Evolutionary conservation across 225 moss, liverwort and hornwort genomes (phyloP).

Genomic region (Lunularia cruciata): DNA sequence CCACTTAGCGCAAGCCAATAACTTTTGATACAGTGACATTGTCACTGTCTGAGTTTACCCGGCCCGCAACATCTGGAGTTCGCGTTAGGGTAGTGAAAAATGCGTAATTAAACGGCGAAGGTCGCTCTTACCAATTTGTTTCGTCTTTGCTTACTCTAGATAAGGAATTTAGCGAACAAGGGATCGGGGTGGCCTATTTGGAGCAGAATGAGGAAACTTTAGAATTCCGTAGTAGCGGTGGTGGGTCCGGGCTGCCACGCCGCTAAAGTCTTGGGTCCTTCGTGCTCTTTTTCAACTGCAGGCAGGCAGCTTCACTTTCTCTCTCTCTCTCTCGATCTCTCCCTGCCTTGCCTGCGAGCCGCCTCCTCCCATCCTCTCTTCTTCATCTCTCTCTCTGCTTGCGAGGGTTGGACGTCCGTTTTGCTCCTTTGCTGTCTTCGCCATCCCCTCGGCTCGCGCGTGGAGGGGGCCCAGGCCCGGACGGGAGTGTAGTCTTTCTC

Average conservation of each 20-base stretch:
- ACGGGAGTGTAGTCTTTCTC: neutral
- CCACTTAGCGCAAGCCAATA: conserved; percentile 6
- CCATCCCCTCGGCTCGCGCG: neutral
- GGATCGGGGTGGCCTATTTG: neutral
- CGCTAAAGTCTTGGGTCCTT: conserved; percentile 6
- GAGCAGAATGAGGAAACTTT: neutral
- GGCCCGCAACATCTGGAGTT: conserved; percentile 9
- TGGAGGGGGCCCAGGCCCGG: conserved; percentile 7
- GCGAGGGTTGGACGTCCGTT: conserved; percentile 5
- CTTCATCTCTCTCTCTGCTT: neutral
- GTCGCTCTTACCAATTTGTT: too few species aligned
- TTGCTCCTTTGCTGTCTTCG: neutral
- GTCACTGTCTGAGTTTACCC: conserved; percentile 5
- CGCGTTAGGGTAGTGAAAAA: too few species aligned
- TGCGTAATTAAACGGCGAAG: too few species aligned
- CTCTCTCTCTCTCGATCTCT: neutral
- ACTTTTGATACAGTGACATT: conserved; percentile 10
- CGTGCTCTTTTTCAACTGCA: neutral
- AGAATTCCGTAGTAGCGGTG: neutral
- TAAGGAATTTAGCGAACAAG: neutral
- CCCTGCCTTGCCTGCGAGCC: neutral
- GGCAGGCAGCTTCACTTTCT: conserved; percentile 13
- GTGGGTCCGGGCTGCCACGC: neutral
- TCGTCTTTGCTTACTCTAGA: too few species aligned
- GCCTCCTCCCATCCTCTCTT: conserved; percentile 4